These are phyloP conservation scores for Helicosporidium sp. DNA, from an alignment of 139 green algal genomes.

Conservation along the genomic window DNA sequence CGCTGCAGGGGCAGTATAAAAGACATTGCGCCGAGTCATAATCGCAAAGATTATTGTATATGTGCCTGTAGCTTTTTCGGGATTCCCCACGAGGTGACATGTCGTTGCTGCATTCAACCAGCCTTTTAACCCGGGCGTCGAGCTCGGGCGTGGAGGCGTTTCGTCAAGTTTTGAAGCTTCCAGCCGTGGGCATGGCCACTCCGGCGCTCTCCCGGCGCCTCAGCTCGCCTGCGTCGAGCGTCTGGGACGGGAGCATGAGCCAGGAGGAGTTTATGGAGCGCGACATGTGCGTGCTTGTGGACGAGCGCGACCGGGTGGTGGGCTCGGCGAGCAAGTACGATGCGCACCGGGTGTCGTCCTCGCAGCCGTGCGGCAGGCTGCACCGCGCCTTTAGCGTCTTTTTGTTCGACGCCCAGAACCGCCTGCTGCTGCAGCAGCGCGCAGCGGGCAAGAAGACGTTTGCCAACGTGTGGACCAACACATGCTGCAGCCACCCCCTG, in stretches of 20 bases:
- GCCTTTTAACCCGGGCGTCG: too few species aligned
- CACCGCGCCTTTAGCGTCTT: slow-evolving; percentile 94
- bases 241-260: too few species aligned
- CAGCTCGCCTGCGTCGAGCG: too few species aligned
- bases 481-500: slow-evolving; percentile 87
- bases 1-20: too few species aligned
- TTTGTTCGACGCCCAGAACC: slow-evolving; percentile 66
- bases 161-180: neutral
- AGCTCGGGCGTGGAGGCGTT: neutral
- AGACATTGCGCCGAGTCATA: too few species aligned
- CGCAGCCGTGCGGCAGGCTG: slow-evolving; percentile 41
- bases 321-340: slow-evolving; percentile 61
- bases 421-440: slow-evolving; percentile 79
- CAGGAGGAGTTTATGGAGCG: slow-evolving; percentile 71
- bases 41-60: too few species aligned
- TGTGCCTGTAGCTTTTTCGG: too few species aligned
- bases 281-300: slow-evolving; percentile 79
- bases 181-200: neutral
- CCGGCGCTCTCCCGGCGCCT: too few species aligned
- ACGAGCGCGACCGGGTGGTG: slow-evolving; percentile 54
- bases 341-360: neutral
- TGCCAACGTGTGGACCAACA: slow-evolving; percentile 89
- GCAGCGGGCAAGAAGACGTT: slow-evolving; percentile 85
- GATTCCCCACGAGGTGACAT: too few species aligned
- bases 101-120: too few species aligned